phyloP scores from a whole-genome alignment of 345 rosid species.

The Stellera chamaejasme region DNA sequence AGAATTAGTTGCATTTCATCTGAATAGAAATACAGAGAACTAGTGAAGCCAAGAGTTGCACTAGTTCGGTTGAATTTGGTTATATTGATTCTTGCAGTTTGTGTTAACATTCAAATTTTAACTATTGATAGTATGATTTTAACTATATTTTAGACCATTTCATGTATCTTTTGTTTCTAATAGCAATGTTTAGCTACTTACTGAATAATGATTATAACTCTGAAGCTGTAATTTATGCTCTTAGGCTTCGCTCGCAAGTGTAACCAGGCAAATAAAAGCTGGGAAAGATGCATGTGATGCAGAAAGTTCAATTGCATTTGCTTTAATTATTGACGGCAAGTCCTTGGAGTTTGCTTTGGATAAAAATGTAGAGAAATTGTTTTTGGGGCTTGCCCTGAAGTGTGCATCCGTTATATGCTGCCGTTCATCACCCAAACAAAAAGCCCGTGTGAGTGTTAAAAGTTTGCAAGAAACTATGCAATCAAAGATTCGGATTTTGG shows the following conservation, averaged over 20 bases:
- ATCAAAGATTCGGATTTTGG: neutral
- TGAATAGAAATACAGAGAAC: no score
- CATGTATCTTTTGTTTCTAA: no score
- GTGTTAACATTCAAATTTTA: no score
- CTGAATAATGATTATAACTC: neutral
- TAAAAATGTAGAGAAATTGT: slow-evolving; percentile 32
- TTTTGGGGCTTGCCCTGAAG: slow-evolving; percentile 47
- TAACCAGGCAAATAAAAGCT: slow-evolving; percentile 31
- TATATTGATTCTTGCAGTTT: no score
- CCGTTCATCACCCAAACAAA: slow-evolving; percentile 76
- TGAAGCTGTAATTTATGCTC: slow-evolving; percentile 3
- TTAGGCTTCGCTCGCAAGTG: slow-evolving; percentile 50
- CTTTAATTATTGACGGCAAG: slow-evolving; percentile 75
- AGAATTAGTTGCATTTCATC: no score
- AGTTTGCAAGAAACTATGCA: neutral
- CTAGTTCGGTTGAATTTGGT: no score
- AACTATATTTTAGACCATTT: no score
- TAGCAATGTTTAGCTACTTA: no score
- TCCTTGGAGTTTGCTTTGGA: slow-evolving; percentile 49
- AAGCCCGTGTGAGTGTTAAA: slow-evolving; percentile 65
- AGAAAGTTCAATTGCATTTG: slow-evolving; percentile 25
- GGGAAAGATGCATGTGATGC: slow-evolving; percentile 33
- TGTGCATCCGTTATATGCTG: slow-evolving; percentile 75
- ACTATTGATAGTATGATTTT: no score
- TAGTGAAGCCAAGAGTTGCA: no score